phyloP scores from a whole-genome alignment of 1,139 yeast genomes.

The Sugiyamaella paludigena region DNA sequence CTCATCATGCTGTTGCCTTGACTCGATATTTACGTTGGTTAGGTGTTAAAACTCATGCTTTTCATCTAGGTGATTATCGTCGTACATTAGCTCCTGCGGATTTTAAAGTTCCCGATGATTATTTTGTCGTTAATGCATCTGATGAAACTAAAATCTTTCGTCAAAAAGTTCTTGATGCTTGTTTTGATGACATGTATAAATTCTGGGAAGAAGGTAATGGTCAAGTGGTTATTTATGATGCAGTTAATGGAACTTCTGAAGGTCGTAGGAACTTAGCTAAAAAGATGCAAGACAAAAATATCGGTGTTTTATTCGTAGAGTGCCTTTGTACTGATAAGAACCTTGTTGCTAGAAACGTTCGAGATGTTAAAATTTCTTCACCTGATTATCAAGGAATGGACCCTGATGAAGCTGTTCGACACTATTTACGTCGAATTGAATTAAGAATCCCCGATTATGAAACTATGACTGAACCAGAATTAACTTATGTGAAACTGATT shows the following conservation, averaged over 20 bases:
- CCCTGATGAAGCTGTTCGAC: constrained; percentile 42
- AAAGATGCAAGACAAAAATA: constrained; percentile 53
- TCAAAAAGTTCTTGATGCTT: constrained; percentile 56
- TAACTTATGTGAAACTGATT: constrained; percentile 75
- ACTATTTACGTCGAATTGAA: constrained; percentile 47
- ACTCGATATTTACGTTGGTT: constrained; percentile 90
- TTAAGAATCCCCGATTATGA: constrained; percentile 46
- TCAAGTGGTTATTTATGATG: constrained; percentile 95
- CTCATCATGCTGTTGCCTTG: constrained; percentile 85
- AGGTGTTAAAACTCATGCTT: constrained; percentile 88
- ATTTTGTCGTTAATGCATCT: constrained; percentile 63
- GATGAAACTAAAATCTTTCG: constrained; percentile 58
- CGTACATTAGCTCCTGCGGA: constrained; percentile 51
- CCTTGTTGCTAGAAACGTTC: constrained; percentile 71
- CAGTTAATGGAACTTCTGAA: constrained; percentile 77
- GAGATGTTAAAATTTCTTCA: constrained; percentile 74
- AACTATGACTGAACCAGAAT: constrained; percentile 48
- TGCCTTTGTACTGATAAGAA: constrained; percentile 74
- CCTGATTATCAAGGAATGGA: constrained; percentile 85
- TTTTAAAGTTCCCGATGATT: constrained; percentile 59
- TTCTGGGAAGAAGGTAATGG: constrained; percentile 77
- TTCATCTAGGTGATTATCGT: constrained; percentile 91
- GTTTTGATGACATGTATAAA: constrained; percentile 64
- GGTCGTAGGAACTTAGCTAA: constrained; percentile 61
- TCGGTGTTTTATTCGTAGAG: constrained; percentile 84